A percentile compares a stretch with the other conserved stretches of the same genome.
Conservation (phyloP, 176 grass and related monocot species). For the Zoysia pacifica region DNA sequence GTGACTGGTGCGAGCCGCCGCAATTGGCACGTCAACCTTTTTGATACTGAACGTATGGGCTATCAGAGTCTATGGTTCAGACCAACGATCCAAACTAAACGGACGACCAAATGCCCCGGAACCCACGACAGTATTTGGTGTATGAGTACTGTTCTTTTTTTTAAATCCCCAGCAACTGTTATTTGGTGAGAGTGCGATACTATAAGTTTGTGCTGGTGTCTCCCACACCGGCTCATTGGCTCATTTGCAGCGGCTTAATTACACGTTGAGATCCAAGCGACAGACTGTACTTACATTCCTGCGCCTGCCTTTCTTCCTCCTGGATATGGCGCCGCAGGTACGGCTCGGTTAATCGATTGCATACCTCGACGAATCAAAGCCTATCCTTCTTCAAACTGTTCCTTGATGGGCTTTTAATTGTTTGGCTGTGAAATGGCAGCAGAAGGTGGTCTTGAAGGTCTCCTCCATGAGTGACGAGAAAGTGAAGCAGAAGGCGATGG, state of each 20-base stretch:
- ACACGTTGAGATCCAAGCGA: neutral
- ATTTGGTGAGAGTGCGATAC: neutral
- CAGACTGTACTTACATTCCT: neutral
- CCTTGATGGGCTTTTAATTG: neutral
- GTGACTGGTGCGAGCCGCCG: constrained; percentile 15
- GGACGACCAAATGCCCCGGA: neutral
- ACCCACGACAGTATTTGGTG: neutral
- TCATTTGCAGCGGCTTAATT: neutral
- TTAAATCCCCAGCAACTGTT: neutral
- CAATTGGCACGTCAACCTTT: neutral
- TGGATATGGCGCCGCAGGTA: constrained; percentile 53
- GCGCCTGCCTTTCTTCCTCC: neutral
- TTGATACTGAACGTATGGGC: neutral
- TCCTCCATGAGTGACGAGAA: constrained; percentile 69
- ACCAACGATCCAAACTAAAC: neutral
- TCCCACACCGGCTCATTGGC: neutral
- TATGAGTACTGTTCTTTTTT: neutral
- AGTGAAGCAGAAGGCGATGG: constrained; percentile 88
- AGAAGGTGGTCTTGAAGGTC: constrained; percentile 82
- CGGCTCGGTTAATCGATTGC: neutral
- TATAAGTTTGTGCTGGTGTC: neutral
- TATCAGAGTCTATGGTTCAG: neutral
- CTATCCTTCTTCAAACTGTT: neutral
- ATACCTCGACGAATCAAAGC: neutral
- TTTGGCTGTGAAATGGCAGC: constrained; percentile 33